These are phyloP conservation scores for Trifolium fragiferum DNA, from an alignment of 306 rosid species.

Conservation along the genomic window DNA sequence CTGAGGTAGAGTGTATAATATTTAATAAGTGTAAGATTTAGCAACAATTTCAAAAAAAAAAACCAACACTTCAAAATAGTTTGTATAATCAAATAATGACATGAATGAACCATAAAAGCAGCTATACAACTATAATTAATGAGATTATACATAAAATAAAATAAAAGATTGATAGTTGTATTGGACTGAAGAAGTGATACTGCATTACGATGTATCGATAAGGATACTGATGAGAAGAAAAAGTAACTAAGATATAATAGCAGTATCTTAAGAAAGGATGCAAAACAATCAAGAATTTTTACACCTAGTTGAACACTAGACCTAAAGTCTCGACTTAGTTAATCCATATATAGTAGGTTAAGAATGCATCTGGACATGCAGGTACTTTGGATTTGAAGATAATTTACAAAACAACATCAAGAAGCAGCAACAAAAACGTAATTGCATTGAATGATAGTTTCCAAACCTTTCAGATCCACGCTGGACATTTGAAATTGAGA, in stretches of 20 bases:
- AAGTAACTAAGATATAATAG: background rate
- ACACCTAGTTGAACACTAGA: conserved; percentile 23
- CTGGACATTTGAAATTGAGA: conserved; percentile 78
- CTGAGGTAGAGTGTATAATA: conserved; percentile 50
- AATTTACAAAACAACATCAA: conserved; percentile 24
- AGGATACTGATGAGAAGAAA: conserved; percentile 17
- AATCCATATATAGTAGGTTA: conserved; percentile 23
- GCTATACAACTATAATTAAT: conserved; percentile 19
- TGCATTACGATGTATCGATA: background rate
- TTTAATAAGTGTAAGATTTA: conserved; percentile 17
- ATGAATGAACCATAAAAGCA: conserved; percentile 31
- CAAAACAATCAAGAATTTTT: conserved; percentile 30
- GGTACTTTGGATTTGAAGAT: conserved; percentile 3
- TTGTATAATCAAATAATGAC: conserved; percentile 15
- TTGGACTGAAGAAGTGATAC: conserved; percentile 14
- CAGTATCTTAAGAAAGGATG: conserved; percentile 25
- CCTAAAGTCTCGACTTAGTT: conserved; percentile 12
- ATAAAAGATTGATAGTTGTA: background rate
- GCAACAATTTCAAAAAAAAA: conserved; percentile 22
- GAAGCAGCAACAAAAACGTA: conserved; percentile 32
- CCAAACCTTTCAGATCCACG: conserved; percentile 64
- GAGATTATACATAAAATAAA: conserved; percentile 9
- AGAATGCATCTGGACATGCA: conserved; percentile 19
- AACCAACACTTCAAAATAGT: background rate
- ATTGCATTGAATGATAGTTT: conserved; percentile 32